Evolutionary conservation across 768 basidiomycete genomes (phyloP).

Genomic region (Trametes cinnabarina): DNA sequence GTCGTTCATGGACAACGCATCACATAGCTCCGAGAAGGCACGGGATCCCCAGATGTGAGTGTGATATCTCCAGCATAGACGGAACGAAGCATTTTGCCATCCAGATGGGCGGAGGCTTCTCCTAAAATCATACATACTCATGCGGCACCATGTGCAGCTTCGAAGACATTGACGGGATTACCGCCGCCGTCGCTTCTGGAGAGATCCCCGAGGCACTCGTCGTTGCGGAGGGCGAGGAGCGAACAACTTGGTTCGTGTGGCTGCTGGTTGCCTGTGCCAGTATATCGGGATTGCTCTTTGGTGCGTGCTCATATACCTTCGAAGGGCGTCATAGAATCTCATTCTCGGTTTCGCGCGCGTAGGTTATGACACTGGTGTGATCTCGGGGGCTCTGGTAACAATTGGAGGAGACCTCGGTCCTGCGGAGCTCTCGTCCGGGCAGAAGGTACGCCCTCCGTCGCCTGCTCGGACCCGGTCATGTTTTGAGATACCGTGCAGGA

Average conservation of each 20-base stretch:
- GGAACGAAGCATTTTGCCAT: too few relatives aligned
- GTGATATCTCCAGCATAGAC: neutral
- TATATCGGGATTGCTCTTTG: conserved; percentile 74
- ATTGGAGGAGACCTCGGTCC: conserved; percentile 68
- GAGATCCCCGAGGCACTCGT: conserved; percentile 61
- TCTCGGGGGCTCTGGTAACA: conserved; percentile 77
- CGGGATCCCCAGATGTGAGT: conserved; percentile 7
- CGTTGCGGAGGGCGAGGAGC: conserved; percentile 63
- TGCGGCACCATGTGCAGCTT: neutral
- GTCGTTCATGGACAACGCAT: conserved; percentile 8
- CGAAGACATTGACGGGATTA: conserved; percentile 2
- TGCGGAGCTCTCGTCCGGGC: conserved; percentile 50
- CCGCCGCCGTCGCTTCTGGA: conserved; percentile 29
- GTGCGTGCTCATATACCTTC: conserved; percentile 36
- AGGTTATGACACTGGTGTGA: conserved; percentile 83
- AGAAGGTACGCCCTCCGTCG: conserved; percentile 47
- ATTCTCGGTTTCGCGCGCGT: neutral
- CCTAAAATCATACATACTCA: too few relatives aligned
- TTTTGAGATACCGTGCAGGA: too few relatives aligned
- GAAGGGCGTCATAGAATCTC: neutral
- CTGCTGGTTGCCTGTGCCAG: conserved; percentile 72
- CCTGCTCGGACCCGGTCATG: neutral
- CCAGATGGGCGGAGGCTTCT: too few relatives aligned
- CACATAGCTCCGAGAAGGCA: neutral
- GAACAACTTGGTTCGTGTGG: conserved; percentile 74